phyloP scores from a whole-genome alignment of 371 early-diverging fungal species.

The Smittium culicis region DNA sequence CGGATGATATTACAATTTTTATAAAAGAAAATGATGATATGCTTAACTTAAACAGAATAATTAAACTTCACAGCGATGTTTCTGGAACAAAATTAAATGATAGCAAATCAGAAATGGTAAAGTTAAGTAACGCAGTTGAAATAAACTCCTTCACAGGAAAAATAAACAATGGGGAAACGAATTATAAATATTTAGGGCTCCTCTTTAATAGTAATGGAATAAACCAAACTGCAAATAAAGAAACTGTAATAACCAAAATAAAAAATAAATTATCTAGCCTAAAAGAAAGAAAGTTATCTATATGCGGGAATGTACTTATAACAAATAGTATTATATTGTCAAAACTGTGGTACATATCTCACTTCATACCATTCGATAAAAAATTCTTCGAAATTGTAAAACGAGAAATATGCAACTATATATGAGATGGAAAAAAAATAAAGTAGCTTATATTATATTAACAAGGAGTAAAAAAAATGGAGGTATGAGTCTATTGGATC shows the following conservation, averaged over 20 bases:
- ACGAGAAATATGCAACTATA: not conserved
- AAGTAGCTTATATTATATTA: not conserved
- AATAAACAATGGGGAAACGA: not conserved
- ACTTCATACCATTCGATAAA: not conserved
- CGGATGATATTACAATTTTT: constrained; percentile 14
- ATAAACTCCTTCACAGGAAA: not conserved
- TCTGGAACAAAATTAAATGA: constrained; percentile 12
- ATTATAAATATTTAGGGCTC: not conserved
- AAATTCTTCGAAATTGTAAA: not conserved
- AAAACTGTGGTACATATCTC: not conserved
- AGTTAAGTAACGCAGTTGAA: constrained; percentile 5
- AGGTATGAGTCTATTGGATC: too few species aligned
- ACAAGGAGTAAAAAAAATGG: not conserved
- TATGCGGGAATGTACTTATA: not conserved
- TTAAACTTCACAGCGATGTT: constrained; percentile 4
- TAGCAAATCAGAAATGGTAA: constrained; percentile 11
- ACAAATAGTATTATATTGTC: not conserved
- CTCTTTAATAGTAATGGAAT: not conserved
- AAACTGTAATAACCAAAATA: not conserved
- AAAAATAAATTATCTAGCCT: not conserved
- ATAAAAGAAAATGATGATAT: constrained; percentile 6
- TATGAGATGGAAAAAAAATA: not conserved
- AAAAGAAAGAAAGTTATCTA: not conserved
- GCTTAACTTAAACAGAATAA: not conserved
- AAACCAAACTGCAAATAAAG: not conserved